phyloP scores from a whole-genome alignment of 352 stramenopile genomes.

The Phytopythium sindhum region DNA sequence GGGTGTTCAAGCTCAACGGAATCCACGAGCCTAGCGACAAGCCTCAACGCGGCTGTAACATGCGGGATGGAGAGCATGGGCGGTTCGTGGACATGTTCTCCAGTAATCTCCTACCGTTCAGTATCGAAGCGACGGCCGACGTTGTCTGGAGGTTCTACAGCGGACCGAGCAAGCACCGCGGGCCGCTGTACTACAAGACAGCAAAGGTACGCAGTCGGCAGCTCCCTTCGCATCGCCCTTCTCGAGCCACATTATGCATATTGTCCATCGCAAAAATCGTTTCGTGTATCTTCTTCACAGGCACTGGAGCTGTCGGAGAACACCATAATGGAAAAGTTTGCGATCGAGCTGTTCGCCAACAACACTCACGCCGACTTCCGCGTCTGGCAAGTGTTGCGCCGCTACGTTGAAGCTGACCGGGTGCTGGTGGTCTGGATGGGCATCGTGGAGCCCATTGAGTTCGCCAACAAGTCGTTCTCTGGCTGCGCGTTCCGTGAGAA shows the following conservation, averaged over 20 bases:
- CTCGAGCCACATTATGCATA: too few species aligned
- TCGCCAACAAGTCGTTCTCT: slow-evolving; percentile 38
- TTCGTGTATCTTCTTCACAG: too few species aligned
- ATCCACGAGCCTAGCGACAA: background rate
- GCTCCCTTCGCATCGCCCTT: too few species aligned
- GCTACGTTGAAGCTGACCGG: slow-evolving; percentile 45
- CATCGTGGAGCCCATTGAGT: slow-evolving; percentile 42
- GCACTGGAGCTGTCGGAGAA: background rate
- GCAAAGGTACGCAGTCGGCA: slow-evolving; percentile 14
- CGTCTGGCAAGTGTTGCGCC: slow-evolving; percentile 46
- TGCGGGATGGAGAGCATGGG: slow-evolving; percentile 21
- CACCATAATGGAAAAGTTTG: slow-evolving; percentile 28
- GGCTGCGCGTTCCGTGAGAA: slow-evolving; percentile 40
- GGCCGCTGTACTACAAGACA: slow-evolving; percentile 31
- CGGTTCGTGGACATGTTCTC: slow-evolving; percentile 35
- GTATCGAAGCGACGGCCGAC: slow-evolving; percentile 19
- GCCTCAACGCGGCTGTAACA: slow-evolving; percentile 9
- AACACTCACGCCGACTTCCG: slow-evolving; percentile 25
- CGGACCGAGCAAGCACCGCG: slow-evolving; percentile 25
- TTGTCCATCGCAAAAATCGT: too few species aligned
- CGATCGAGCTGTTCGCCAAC: slow-evolving; percentile 26
- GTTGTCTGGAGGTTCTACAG: slow-evolving; percentile 36
- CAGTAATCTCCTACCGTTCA: slow-evolving; percentile 37
- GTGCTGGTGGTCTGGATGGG: slow-evolving; percentile 49
- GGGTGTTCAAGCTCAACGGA: slow-evolving; percentile 14